Conservation (phyloP, 2,329 filamentous ascomycete species). For the Septoria linicola region DNA sequence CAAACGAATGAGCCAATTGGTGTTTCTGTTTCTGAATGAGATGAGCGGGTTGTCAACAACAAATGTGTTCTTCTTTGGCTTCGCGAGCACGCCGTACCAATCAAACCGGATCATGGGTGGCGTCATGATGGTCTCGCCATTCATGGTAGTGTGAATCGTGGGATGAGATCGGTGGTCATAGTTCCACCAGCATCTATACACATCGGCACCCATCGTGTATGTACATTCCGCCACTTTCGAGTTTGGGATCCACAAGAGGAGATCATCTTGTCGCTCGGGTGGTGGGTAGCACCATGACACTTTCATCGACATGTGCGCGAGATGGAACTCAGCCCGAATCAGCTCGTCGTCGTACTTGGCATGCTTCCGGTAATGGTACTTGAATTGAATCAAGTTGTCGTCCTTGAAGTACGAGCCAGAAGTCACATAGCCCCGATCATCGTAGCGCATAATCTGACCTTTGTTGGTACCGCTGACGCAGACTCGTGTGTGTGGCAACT, state of each 20-base stretch:
- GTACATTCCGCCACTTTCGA: constrained; percentile 9
- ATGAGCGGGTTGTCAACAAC: constrained; percentile 12
- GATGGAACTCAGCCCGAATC: constrained; percentile 55
- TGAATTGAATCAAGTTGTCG: constrained; percentile 54
- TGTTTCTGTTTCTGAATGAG: constrained; percentile 8
- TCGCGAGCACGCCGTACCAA: constrained; percentile 4
- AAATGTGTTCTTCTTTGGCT: constrained; percentile 9
- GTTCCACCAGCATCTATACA: constrained; percentile 11
- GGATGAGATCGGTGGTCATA: constrained; percentile 16
- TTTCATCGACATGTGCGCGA: constrained; percentile 55
- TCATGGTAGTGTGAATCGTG: constrained; percentile 13
- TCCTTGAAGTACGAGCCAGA: constrained; percentile 56
- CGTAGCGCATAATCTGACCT: constrained; percentile 52
- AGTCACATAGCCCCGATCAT: constrained; percentile 53
- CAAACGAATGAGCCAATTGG: neutral
- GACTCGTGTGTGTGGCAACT: constrained; percentile 41
- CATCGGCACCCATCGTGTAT: constrained; percentile 8
- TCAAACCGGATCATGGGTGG: constrained; percentile 5
- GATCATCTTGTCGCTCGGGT: constrained; percentile 7
- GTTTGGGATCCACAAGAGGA: constrained; percentile 10
- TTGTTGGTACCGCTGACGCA: constrained; percentile 50
- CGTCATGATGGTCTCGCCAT: constrained; percentile 5
- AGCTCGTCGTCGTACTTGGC: constrained; percentile 56
- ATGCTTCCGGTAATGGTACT: constrained; percentile 56
- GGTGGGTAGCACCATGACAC: constrained; percentile 46